Base-by-base conservation (phyloP, 371 early-diverging fungal genomes). In the Mucor saturninus region DNA sequence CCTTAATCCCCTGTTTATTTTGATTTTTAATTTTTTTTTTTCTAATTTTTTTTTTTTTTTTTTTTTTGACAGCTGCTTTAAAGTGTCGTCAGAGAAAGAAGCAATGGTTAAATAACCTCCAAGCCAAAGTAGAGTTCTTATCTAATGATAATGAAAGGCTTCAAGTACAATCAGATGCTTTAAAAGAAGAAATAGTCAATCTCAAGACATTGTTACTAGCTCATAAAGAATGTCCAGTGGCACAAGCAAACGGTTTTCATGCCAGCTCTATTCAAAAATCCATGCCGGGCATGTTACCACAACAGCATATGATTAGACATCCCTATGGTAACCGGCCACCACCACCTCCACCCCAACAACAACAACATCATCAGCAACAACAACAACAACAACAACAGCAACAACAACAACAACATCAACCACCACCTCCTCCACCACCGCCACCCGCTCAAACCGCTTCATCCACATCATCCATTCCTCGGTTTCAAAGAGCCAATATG, bases 71-170 rank as follows among this genome's bases (percentile, higher is more conserved):
- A 74, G 95, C 95, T n/a, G 95, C 95, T 2, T 83, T 92, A 5
- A 93, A 93, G 65, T 95, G 95, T 70, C 88, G 95, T 35, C 93
- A 92, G 73, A 91, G 93, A 71, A 95, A 95, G 77, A 93, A 93
- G 72, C 89, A 91, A 67, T 92, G 91, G 89, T 76, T 93, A 31
- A 83, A 84, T 50, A 86, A 89, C 31, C 81, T 95, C 52, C 93
- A 95, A 64, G 79, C 77, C 29, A 90, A 89, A 57, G 91, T 93
- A n/a, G 93, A 92, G 53, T 83, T 74, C 49, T 70, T 92, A 61
- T 75, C 88, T 0, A 69, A 59, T 13, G 92, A 93, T 56, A 93
- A 93, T 65, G 92, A 91, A 68, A 75, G 81, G 43, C 74, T 93
- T 39, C 86, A 88, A 59, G 58, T 71, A 9, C 90, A 93, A 64